Evolutionary conservation across 495 filamentous ascomycete genomes (phyloP).

Genomic region (Hyaloscypha hepaticicola): DNA sequence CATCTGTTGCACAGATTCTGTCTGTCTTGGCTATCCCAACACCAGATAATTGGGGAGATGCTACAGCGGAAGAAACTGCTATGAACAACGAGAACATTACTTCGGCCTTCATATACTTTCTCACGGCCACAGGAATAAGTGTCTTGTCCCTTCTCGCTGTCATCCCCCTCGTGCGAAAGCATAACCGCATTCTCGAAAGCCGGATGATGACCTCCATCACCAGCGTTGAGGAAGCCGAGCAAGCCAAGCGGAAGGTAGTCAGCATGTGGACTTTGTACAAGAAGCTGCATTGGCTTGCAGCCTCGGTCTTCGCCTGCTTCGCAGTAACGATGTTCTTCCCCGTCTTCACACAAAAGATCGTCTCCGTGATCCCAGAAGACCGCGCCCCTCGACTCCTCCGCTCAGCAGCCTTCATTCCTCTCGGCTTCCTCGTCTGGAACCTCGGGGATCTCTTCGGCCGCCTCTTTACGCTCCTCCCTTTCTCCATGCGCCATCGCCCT

Average conservation of each 20-base stretch:
- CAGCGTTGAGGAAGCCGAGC: slow-evolving; percentile 47
- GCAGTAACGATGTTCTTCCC: slow-evolving; percentile 89
- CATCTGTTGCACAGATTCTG: slow-evolving; percentile 80
- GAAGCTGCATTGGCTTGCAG: slow-evolving; percentile 71
- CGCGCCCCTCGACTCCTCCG: slow-evolving; percentile 58
- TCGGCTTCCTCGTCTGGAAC: slow-evolving; percentile 95
- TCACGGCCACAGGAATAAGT: slow-evolving; percentile 70
- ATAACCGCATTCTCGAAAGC: slow-evolving; percentile 41
- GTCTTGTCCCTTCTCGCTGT: slow-evolving; percentile 59
- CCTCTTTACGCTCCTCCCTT: slow-evolving; percentile 63
- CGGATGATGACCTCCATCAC: slow-evolving; percentile 40
- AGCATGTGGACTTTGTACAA: slow-evolving; percentile 63
- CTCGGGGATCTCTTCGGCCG: slow-evolving; percentile 79
- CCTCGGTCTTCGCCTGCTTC: slow-evolving; percentile 75
- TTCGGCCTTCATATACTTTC: slow-evolving; percentile 87
- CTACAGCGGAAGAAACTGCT: background rate
- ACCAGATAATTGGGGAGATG: slow-evolving; percentile 18
- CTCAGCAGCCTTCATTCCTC: slow-evolving; percentile 77
- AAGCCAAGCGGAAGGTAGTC: slow-evolving; percentile 54
- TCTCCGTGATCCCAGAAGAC: slow-evolving; percentile 61
- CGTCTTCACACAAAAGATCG: slow-evolving; percentile 81
- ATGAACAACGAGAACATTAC: slow-evolving; percentile 40
- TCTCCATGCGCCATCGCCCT: slow-evolving; percentile 61
- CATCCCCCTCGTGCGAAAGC: slow-evolving; percentile 46
- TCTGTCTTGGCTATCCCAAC: slow-evolving; percentile 72